Evolutionary conservation across 202 grass and related monocot genomes (phyloP).

Genomic region (Bolboschoenoplectus hybrid): DNA sequence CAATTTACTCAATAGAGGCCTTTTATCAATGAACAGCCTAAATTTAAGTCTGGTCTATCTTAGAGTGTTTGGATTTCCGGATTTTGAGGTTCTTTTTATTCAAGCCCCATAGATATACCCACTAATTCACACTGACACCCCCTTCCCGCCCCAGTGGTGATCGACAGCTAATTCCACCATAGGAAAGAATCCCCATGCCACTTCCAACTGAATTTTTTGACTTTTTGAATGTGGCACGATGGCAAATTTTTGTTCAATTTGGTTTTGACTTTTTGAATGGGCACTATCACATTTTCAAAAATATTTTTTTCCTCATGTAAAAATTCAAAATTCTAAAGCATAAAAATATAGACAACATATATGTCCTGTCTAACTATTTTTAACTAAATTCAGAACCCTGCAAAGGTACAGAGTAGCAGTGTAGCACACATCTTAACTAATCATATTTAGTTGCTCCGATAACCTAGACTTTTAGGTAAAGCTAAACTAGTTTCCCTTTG

Average conservation of each 20-base stretch:
- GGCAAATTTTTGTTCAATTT: neutral
- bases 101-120: neutral
- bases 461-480: neutral
- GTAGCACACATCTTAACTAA: neutral
- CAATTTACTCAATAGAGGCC: neutral
- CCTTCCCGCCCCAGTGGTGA: neutral
- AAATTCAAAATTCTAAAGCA: neutral
- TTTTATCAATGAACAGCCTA: neutral
- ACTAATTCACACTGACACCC: neutral
- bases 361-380: conserved; percentile 9
- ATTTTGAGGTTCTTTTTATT: neutral
- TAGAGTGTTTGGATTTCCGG: neutral
- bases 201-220: neutral
- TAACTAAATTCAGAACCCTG: neutral
- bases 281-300: neutral
- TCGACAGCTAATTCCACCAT: neutral
- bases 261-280: neutral
- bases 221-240: neutral
- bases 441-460: conserved; percentile 18
- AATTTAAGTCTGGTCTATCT: neutral
- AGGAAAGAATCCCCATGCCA: neutral
- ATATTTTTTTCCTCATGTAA: neutral
- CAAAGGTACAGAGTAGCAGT: neutral
- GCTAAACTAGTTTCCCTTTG: neutral
- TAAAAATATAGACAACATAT: neutral